These are phyloP conservation scores for Ogataea pilisensis DNA, from an alignment of 805 yeast genomes.

Conservation along the genomic window DNA sequence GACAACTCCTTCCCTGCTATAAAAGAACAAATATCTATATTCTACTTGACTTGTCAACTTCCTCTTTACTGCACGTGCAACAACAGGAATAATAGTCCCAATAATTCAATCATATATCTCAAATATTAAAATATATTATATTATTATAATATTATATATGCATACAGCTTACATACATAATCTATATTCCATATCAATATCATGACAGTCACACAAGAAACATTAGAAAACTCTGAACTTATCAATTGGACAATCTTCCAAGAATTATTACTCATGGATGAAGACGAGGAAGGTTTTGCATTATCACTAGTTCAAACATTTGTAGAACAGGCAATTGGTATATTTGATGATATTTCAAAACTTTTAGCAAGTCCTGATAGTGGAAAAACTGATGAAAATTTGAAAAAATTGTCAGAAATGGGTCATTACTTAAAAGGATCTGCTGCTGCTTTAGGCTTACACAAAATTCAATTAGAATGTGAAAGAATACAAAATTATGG, in stretches of 20 bases:
- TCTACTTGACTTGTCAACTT: too few species aligned
- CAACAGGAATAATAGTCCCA: too few species aligned
- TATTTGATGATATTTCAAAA: conserved; percentile 66
- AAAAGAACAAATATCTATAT: too few species aligned
- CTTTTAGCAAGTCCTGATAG: conserved; percentile 32
- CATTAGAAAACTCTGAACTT: conserved; percentile 49
- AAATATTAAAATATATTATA: too few species aligned
- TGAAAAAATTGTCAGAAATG: conserved; percentile 60
- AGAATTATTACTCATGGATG: conserved; percentile 92
- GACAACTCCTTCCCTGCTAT: too few species aligned
- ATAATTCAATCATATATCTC: too few species aligned
- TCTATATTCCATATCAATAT: too few species aligned
- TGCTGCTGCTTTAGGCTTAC: conserved; percentile 88
- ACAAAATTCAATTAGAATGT: conserved; percentile 78
- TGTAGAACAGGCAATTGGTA: conserved; percentile 82
- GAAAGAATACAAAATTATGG: conserved; percentile 93
- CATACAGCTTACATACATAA: too few species aligned
- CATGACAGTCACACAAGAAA: conserved; percentile 26
- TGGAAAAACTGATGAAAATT: conserved; percentile 33
- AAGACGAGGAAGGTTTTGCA: conserved; percentile 91
- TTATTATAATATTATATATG: too few species aligned
- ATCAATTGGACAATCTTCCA: conserved; percentile 86
- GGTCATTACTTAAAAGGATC: conserved; percentile 96
- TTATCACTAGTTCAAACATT: conserved; percentile 73
- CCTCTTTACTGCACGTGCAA: too few species aligned